These are phyloP conservation scores for Biscutella auriculata DNA, from an alignment of 441 rosid species.

Conservation along the genomic window DNA sequence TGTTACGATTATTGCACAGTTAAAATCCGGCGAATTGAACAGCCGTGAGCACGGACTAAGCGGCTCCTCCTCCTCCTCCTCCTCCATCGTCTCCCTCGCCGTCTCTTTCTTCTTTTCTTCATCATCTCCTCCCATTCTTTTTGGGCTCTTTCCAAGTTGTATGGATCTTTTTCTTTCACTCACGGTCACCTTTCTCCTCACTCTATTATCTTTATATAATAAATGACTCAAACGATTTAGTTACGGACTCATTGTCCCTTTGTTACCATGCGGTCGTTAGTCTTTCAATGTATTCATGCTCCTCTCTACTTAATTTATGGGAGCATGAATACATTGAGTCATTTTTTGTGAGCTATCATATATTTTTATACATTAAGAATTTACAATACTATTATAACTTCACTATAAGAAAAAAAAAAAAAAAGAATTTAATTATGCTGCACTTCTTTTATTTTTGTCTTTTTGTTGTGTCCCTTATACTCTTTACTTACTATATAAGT, in stretches of 20 bases:
- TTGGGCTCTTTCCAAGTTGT: slow-evolving; percentile 7
- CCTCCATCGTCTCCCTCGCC: background rate
- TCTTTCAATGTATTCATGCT: no score
- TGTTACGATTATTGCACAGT: slow-evolving; percentile 40
- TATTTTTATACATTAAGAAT: no score
- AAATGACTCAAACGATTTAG: background rate
- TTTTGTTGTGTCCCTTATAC: background rate
- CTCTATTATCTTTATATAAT: slow-evolving; percentile 1
- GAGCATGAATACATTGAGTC: no score
- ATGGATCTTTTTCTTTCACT: background rate
- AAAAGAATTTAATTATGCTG: background rate
- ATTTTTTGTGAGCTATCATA: no score
- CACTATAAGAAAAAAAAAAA: background rate
- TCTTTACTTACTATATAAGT: no score
- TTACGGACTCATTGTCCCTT: background rate
- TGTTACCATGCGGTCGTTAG: no score
- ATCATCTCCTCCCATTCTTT: slow-evolving; percentile 4
- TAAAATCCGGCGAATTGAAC: slow-evolving; percentile 47
- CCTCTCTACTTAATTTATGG: no score
- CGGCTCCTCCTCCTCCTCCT: slow-evolving; percentile 32
- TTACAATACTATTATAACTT: background rate
- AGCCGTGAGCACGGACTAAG: slow-evolving; percentile 56
- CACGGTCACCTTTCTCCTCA: background rate
- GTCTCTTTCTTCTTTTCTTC: no score
- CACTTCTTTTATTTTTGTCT: background rate